Conservation (phyloP, 371 early-diverging fungal species). For the Zopfochytrium polystomum region DNA sequence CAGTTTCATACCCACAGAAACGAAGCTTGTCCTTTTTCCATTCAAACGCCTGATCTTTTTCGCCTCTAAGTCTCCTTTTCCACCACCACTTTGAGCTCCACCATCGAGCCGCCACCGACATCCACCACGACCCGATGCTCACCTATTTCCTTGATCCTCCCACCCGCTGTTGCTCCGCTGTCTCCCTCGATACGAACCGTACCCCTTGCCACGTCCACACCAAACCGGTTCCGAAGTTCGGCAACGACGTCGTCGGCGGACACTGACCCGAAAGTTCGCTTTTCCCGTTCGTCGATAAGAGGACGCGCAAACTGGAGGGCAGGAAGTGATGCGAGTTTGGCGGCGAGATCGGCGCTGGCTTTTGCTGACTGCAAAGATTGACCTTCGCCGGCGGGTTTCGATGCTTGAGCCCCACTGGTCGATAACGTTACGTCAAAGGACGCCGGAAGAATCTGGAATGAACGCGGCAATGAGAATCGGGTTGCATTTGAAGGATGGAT, state of each 20-base stretch:
- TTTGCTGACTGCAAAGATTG: not conserved
- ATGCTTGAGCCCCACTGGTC: not conserved
- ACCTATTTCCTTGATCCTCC: conserved; percentile 39
- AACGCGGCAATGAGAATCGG: not conserved
- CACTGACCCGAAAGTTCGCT: conserved; percentile 47
- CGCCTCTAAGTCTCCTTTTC: not conserved
- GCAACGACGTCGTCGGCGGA: conserved; percentile 35
- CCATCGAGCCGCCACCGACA: conserved; percentile 1
- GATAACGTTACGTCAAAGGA: conserved; percentile 13
- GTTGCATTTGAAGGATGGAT: not conserved
- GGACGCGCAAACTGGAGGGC: conserved; percentile 35
- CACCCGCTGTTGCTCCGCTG: conserved; percentile 11
- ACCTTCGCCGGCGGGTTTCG: conserved; percentile 8
- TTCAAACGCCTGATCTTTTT: not conserved
- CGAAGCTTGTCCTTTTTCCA: not conserved
- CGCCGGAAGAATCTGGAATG: conserved; percentile 17
- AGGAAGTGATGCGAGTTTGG: conserved; percentile 12
- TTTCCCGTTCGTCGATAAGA: conserved; percentile 26
- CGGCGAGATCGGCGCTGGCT: conserved; percentile 12
- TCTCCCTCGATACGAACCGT: conserved; percentile 14
- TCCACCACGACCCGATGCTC: conserved; percentile 21
- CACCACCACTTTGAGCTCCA: not conserved
- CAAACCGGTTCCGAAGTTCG: conserved; percentile 18
- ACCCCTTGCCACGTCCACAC: conserved; percentile 17
- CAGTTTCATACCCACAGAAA: not conserved